These are phyloP conservation scores for Balakata baccata DNA, from an alignment of 345 rosid genomes.

Conservation along the genomic window DNA sequence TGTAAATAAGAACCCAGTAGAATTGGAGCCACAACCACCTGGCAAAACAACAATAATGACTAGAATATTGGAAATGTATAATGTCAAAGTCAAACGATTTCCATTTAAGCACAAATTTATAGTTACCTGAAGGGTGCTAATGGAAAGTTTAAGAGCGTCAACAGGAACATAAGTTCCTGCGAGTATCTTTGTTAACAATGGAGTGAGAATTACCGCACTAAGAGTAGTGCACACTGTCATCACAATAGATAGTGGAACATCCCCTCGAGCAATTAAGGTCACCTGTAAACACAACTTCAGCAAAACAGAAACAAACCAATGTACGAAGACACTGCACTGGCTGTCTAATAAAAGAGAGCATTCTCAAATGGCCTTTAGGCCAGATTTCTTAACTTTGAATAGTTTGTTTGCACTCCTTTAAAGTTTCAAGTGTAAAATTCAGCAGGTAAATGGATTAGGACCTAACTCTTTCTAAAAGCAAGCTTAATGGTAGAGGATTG, in stretches of 20 bases:
- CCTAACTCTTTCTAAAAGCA: too few relatives aligned
- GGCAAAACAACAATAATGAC: conserved; percentile 5
- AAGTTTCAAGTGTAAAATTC: too few relatives aligned
- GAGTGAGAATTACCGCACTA: conserved; percentile 61
- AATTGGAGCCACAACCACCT: conserved; percentile 64
- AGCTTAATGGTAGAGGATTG: too few relatives aligned
- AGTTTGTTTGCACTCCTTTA: background rate
- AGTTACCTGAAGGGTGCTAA: conserved; percentile 63
- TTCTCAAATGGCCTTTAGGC: background rate
- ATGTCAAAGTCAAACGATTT: background rate
- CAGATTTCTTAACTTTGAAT: background rate
- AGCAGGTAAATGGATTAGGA: too few relatives aligned
- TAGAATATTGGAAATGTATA: background rate
- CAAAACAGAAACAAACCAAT: conserved; percentile 29
- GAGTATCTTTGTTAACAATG: conserved; percentile 49
- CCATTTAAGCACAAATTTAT: background rate
- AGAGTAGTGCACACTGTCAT: conserved; percentile 63
- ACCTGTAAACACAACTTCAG: conserved; percentile 54
- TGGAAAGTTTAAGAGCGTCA: conserved; percentile 54
- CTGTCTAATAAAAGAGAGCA: background rate
- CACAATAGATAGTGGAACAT: conserved; percentile 58
- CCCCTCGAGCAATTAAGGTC: conserved; percentile 67
- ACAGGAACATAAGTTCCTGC: conserved; percentile 66
- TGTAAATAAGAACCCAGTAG: conserved; percentile 58
- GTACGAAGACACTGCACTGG: background rate